Base-by-base conservation (phyloP, 106 monocot species). In the Phalaenopsis equestris region DNA sequence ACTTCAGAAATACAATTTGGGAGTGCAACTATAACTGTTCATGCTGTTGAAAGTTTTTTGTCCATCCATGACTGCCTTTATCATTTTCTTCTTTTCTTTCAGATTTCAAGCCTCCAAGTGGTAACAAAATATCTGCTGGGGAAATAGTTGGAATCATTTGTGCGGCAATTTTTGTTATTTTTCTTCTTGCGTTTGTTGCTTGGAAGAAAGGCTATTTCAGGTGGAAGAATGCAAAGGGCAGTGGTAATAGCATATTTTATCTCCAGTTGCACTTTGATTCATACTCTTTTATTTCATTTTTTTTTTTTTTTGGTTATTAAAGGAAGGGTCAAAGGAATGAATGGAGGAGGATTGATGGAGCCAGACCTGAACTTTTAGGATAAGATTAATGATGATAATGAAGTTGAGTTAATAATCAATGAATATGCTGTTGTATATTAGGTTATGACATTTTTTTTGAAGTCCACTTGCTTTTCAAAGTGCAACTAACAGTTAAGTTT, bases 121-220 rank as follows among this genome's bases (percentile, higher is more conserved):
- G 30, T 49, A 48, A 19, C 41, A 74, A 45, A 1, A 72, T 10
- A 12, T 18, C 49, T 52, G 12, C 46, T 11, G n/a, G 6, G 48
- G 11, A 17, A 24, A 24, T 76, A 30, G 16, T 76, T 4, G 76
- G 76, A 30, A 30, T 76, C 16, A 24, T 12, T 76, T 76, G 42
- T 76, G 76, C 76, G 6, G 30, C 24, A 48, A 23, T 76, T 23
- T 76, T 17, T 30, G 18, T 30, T 42, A 11, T 76, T 47, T 48
- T 76, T 12, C 11, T 76, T 23, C 49, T 76, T 42, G 11, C 52
- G n/a, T 76, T 76, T 76, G 10, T 52, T 76, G 47, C 48, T 76
- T 76, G 76, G 76, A 76, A 76, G 49, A 76, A 76, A 49, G 49
- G 76, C 30, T 76, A 49, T 76, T 76, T 76, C 41, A 48, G 76